Conservation (phyloP, 352 stramenopile genomes). For the Phytopythium kandeliae region DNA sequence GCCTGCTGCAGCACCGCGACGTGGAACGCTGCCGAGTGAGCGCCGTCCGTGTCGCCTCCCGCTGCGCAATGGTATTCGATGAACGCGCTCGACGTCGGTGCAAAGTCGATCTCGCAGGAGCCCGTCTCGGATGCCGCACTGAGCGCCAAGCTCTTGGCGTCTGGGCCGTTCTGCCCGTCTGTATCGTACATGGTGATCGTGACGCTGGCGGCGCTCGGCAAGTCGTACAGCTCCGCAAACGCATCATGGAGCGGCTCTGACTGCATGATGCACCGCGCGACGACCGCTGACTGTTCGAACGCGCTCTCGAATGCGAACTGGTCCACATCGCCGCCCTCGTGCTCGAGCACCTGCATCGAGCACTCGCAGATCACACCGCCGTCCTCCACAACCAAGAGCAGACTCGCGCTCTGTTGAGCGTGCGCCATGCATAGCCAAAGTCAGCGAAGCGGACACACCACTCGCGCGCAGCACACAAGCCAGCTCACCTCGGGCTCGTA, state of each 20-base stretch:
- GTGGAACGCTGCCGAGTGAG: slow-evolving; percentile 62
- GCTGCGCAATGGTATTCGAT: slow-evolving; percentile 75
- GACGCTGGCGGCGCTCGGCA: slow-evolving; percentile 74
- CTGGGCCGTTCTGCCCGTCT: slow-evolving; percentile 2
- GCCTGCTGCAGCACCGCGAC: slow-evolving; percentile 76
- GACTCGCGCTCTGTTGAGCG: slow-evolving; percentile 33
- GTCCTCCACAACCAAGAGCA: slow-evolving; percentile 75
- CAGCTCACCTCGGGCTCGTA: slow-evolving; percentile 44
- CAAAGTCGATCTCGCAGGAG: slow-evolving; percentile 80
- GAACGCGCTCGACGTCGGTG: slow-evolving; percentile 60
- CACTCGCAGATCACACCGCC: slow-evolving; percentile 83
- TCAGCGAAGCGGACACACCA: too few relatives aligned
- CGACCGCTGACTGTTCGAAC: slow-evolving; percentile 69
- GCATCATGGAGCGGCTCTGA: slow-evolving; percentile 75
- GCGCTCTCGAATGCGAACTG: slow-evolving; percentile 72
- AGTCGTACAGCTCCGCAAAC: slow-evolving; percentile 78
- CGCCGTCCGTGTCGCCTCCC: slow-evolving; percentile 17
- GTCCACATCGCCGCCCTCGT: slow-evolving; percentile 64
- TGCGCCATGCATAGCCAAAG: background rate
- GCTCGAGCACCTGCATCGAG: slow-evolving; percentile 73
- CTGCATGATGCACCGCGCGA: slow-evolving; percentile 80
- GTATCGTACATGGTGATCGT: slow-evolving; percentile 62
- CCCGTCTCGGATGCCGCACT: slow-evolving; percentile 67
- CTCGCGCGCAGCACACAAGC: background rate
- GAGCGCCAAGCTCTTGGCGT: slow-evolving; percentile 47